These are phyloP conservation scores for Rugonectria rugulosa DNA, from an alignment of 2,329 filamentous ascomycete genomes.

Conservation along the genomic window DNA sequence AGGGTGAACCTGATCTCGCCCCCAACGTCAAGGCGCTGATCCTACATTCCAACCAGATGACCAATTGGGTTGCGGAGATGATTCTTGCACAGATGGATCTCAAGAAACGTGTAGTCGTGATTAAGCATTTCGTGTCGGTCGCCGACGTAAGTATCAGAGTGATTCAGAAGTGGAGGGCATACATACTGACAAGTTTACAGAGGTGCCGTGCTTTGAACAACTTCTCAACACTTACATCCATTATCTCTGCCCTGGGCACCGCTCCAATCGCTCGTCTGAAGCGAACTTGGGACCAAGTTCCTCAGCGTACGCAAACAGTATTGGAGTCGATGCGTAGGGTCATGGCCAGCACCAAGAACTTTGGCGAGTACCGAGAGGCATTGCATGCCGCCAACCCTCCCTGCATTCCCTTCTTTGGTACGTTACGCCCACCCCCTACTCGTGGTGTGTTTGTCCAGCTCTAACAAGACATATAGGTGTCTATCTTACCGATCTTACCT, in stretches of 20 bases:
- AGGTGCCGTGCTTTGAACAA: conserved; percentile 96
- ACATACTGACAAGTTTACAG: conserved; percentile 53
- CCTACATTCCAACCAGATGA: conserved; percentile 97
- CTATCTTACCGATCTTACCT: conserved; percentile 95
- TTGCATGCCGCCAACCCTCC: conserved; percentile 93
- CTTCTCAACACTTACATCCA: conserved; percentile 95
- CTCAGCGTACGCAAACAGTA: conserved; percentile 79
- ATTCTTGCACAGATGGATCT: conserved; percentile 94
- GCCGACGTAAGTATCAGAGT: conserved; percentile 79
- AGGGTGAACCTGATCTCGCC: conserved; percentile 84
- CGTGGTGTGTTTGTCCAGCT: background rate
- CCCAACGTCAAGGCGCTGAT: conserved; percentile 96
- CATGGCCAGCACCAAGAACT: conserved; percentile 98
- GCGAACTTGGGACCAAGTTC: conserved; percentile 93
- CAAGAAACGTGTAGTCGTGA: conserved; percentile 94
- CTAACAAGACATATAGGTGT: conserved; percentile 66
- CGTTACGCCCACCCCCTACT: conserved; percentile 34
- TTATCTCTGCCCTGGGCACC: conserved; percentile 94
- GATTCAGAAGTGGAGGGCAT: conserved; percentile 12
- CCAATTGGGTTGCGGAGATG: conserved; percentile 99
- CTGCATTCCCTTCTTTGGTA: conserved; percentile 98
- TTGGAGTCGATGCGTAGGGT: conserved; percentile 91
- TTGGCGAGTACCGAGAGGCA: conserved; percentile 93
- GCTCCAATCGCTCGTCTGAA: conserved; percentile 94
- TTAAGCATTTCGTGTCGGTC: conserved; percentile 97